Base-by-base conservation (phyloP, 106 monocot species). In the Posidonia australis region DNA sequence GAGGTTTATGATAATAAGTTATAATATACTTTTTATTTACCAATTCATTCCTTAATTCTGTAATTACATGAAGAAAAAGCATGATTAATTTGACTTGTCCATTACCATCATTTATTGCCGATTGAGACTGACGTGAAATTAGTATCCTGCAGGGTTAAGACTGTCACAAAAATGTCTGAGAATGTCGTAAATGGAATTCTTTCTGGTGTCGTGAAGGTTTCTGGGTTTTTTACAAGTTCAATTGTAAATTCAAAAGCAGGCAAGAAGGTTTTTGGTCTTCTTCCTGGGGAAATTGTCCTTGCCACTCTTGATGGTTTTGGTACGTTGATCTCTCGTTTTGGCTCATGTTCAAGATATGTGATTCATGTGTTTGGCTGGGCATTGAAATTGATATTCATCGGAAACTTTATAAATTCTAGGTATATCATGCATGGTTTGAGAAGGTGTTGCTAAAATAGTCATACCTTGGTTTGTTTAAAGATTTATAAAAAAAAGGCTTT, bases 281-380 rank as follows among this genome's bases (percentile, higher is more conserved):
- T 88, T 31, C 92, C 88, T 2, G 92, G 88, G 23, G 88, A 93
- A 77, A 69, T 93, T 45, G 69, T 85, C 29, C 85, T 93, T 62
- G 85, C 85, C 51, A 81, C 92, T 42, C 92, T 93, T 47, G 92
- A 88, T 76, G 88, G 88, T 58, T 93, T 85, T 75, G 88, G 92
- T 93, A 84, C 19, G 83, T 65, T 28, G 10, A 14, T 36, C 12
- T 27, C 25, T 56, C 4, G 0, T 27, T 56, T 56, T 25, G 5
- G 25, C 36, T 36, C 36, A 36, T 36, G 36, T 2, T 36, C 36
- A 36, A 36, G n/a, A n/a, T 36, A 2, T 36, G 36, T 4, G 36
- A 7, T 7, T 36, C n/a, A n/a, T n/a, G n/a, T 36, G 36, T 36
- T 36, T 2, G 36, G 36, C 2, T 36, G 36, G 36, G n/a, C n/a